These are phyloP conservation scores for Rhynchosporium graminicola DNA, from an alignment of 2,329 filamentous ascomycete genomes.

Conservation along the genomic window DNA sequence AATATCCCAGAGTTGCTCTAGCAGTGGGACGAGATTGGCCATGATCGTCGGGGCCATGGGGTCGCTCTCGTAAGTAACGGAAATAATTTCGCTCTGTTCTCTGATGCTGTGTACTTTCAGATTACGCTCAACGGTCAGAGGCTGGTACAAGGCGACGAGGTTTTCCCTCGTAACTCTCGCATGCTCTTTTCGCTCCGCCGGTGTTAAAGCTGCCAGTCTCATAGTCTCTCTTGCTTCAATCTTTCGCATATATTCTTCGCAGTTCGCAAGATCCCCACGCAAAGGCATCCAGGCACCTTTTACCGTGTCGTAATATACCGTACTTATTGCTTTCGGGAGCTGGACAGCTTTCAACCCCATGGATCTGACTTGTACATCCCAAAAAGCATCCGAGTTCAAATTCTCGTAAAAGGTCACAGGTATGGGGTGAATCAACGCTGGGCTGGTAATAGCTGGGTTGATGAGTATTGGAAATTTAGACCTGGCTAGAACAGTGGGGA, in stretches of 20 bases:
- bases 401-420: background rate
- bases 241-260: background rate
- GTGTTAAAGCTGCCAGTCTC: background rate
- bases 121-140: background rate
- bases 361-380: background rate
- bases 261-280: background rate
- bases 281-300: background rate
- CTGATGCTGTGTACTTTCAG: background rate
- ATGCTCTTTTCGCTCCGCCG: background rate
- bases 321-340: background rate
- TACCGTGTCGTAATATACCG: background rate
- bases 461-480: no score
- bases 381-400: background rate
- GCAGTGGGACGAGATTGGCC: background rate
- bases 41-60: no score
- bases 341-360: background rate
- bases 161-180: background rate
- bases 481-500: background rate
- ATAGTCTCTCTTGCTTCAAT: background rate
- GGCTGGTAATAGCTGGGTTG: no score
- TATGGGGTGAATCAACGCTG: no score
- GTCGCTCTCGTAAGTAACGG: no score
- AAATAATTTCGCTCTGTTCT: no score
- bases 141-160: background rate
- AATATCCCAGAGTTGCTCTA: background rate